phyloP scores from a whole-genome alignment of 805 yeast genomes.

The Candida sithepensis region DNA sequence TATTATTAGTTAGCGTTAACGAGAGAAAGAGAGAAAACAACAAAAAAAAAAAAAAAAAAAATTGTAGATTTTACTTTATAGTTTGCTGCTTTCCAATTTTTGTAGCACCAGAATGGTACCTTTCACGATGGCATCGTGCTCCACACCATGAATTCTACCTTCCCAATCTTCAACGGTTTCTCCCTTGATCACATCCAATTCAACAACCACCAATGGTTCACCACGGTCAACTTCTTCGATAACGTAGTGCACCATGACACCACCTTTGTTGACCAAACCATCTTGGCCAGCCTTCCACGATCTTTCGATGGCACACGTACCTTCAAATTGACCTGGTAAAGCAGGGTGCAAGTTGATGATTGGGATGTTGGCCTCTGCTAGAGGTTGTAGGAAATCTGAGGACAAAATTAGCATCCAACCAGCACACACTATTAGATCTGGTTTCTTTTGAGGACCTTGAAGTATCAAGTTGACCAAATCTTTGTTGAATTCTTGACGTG shows the following conservation, averaged over 20 bases:
- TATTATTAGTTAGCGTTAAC: no score
- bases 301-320: constrained; percentile 94
- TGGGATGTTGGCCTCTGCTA: constrained; percentile 58
- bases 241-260: constrained; percentile 97
- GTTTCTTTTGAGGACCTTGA: constrained; percentile 40
- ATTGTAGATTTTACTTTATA: no score
- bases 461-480: constrained; percentile 74
- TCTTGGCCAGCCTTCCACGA: constrained; percentile 94
- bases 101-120: constrained; percentile 46
- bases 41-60: no score
- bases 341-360: constrained; percentile 97
- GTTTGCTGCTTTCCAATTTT: not conserved
- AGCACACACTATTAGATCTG: constrained; percentile 92
- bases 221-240: constrained; percentile 95
- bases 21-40: no score
- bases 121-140: constrained; percentile 90
- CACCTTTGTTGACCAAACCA: constrained; percentile 73
- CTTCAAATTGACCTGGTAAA: constrained; percentile 94
- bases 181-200: constrained; percentile 63
- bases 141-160: constrained; percentile 73
- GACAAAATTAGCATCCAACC: constrained; percentile 97
- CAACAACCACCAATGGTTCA: constrained; percentile 79
- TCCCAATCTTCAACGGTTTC: constrained; percentile 82
- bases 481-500: constrained; percentile 68
- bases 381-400: constrained; percentile 64